Conservation (phyloP, 2,329 filamentous ascomycete species). For the Fusarium burgessii region DNA sequence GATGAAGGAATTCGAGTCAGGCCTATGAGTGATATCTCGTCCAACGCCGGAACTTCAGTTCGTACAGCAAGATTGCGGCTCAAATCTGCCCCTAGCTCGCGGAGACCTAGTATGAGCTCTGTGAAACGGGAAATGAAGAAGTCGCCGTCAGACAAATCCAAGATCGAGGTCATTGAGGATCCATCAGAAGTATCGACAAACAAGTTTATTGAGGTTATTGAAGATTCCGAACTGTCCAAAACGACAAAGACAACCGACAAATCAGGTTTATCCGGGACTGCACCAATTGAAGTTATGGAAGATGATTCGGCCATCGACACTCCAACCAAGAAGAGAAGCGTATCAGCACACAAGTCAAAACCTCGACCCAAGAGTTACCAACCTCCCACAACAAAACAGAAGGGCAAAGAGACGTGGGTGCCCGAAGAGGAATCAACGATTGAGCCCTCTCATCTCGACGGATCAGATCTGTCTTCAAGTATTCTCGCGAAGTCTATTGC, state of each 20-base stretch:
- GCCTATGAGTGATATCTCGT: slow-evolving; percentile 48
- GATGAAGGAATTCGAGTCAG: slow-evolving; percentile 51
- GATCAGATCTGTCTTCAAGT: slow-evolving; percentile 53
- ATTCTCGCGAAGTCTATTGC: slow-evolving; percentile 65
- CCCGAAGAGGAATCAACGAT: slow-evolving; percentile 48
- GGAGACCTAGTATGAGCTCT: slow-evolving; percentile 44
- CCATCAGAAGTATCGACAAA: slow-evolving; percentile 27
- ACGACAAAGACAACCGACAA: slow-evolving; percentile 23
- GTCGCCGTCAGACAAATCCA: slow-evolving; percentile 28
- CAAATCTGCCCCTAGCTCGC: slow-evolving; percentile 46
- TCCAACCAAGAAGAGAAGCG: slow-evolving; percentile 53
- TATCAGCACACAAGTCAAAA: slow-evolving; percentile 45
- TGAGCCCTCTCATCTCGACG: slow-evolving; percentile 42
- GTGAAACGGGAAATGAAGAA: slow-evolving; percentile 47
- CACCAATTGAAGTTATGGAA: slow-evolving; percentile 50
- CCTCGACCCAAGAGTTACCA: slow-evolving; percentile 45
- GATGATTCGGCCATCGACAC: slow-evolving; percentile 55
- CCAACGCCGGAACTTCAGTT: slow-evolving; percentile 42
- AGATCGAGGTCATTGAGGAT: slow-evolving; percentile 20
- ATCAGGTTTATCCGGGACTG: slow-evolving; percentile 7
- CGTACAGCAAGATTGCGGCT: slow-evolving; percentile 44
- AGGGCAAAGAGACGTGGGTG: slow-evolving; percentile 47
- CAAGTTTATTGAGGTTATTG: slow-evolving; percentile 28
- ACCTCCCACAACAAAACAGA: slow-evolving; percentile 34
- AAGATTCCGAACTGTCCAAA: slow-evolving; percentile 39